Percentiles rank a stretch among this genome's conserved stretches.
Evolutionary conservation across 2,329 filamentous ascomycete species (phyloP).

Genomic region (Xylaria sp.): DNA sequence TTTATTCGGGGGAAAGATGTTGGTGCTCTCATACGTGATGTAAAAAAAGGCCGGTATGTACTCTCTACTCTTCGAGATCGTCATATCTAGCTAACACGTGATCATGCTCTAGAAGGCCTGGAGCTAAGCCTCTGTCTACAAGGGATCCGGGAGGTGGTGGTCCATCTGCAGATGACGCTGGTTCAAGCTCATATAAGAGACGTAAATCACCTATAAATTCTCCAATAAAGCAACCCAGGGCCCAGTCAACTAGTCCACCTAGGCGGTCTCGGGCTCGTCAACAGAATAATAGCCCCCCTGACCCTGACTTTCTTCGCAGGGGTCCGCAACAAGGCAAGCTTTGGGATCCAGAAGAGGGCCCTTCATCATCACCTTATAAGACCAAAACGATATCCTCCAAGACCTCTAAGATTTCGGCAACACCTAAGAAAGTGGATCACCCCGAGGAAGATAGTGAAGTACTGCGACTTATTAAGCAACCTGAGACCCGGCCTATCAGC

Average conservation of each 20-base stretch:
- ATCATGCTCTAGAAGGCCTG: slow-evolving; percentile 3
- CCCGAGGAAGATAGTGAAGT: slow-evolving; percentile 32
- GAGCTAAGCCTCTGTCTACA: slow-evolving; percentile 18
- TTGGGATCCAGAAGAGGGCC: slow-evolving; percentile 42
- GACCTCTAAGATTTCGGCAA: slow-evolving; percentile 14
- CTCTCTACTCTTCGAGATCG: neutral
- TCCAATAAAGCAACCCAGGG: slow-evolving; percentile 26
- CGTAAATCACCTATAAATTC: slow-evolving; percentile 38
- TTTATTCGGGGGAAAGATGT: slow-evolving; percentile 34
- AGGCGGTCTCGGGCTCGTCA: slow-evolving; percentile 42
- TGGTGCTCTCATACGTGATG: slow-evolving; percentile 21
- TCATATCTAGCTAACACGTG: slow-evolving; percentile 14
- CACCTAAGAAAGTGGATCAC: slow-evolving; percentile 33
- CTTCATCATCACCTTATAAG: slow-evolving; percentile 28
- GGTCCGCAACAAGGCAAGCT: slow-evolving; percentile 40
- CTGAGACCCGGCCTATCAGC: slow-evolving; percentile 68
- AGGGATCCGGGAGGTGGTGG: slow-evolving; percentile 29
- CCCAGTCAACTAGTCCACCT: slow-evolving; percentile 39
- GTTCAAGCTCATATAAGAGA: slow-evolving; percentile 35
- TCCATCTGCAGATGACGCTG: slow-evolving; percentile 26
- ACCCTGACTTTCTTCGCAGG: slow-evolving; percentile 43
- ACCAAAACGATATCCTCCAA: slow-evolving; percentile 22
- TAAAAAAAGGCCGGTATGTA: slow-evolving; percentile 34
- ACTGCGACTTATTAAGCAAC: slow-evolving; percentile 44
- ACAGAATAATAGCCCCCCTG: slow-evolving; percentile 29